Conservation (phyloP, 139 green algal genomes). For the Chlamydomonas applanata region DNA sequence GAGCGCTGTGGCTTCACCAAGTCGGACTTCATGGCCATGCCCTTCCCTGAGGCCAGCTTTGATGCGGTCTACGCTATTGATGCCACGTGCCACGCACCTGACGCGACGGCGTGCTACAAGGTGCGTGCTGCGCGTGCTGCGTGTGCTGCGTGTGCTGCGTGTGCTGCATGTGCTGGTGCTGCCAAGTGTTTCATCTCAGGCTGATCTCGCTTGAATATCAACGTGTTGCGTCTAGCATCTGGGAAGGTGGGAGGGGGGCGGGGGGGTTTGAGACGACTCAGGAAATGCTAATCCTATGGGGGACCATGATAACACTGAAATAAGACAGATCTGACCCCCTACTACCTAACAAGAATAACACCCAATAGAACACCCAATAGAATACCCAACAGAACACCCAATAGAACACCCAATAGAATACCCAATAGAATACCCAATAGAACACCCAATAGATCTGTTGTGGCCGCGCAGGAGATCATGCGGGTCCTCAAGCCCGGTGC, state of each 20-base stretch:
- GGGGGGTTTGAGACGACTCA: no score
- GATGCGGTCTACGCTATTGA: conserved; percentile 95
- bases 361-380: no score
- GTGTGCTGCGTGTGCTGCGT: background rate
- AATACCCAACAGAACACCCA: no score
- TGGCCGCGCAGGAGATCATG: conserved; percentile 90
- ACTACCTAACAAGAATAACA: no score
- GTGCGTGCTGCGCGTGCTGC: conserved; percentile 27
- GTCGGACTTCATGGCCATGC: conserved; percentile 93
- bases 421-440: no score
- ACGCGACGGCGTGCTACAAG: conserved; percentile 30
- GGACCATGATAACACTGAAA: no score
- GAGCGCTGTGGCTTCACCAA: conserved; percentile 49
- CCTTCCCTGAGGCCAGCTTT: conserved; percentile 81
- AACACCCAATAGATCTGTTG: no score
- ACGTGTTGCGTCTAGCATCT: background rate
- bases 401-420: no score
- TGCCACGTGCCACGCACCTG: conserved; percentile 93
- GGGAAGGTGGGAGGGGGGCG: no score
- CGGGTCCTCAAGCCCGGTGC: conserved; percentile 91
- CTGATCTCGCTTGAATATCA: background rate
- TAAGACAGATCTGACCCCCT: no score
- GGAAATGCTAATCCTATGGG: no score
- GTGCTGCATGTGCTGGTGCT: background rate
- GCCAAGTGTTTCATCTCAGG: background rate